Conservation (phyloP, 140 eudicot species). For the Erigeron philadelphicus region DNA sequence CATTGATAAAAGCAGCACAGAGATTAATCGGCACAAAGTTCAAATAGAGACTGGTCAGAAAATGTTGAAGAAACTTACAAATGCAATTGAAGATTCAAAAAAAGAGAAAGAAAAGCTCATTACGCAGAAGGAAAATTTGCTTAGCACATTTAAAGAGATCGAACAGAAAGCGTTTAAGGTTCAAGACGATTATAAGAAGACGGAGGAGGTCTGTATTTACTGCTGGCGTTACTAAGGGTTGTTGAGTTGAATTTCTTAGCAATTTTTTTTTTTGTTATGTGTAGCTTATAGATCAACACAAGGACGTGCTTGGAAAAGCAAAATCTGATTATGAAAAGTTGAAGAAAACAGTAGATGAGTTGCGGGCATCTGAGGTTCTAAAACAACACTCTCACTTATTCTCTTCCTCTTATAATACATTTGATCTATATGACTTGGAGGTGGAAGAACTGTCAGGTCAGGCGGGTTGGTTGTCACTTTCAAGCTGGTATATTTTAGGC, state of each 20-base stretch:
- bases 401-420: background rate
- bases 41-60: slow-evolving; percentile 83
- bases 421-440: background rate
- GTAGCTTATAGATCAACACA: slow-evolving; percentile 65
- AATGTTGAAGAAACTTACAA: slow-evolving; percentile 59
- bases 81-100: slow-evolving; percentile 73
- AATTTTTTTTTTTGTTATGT: background rate
- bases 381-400: background rate
- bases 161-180: slow-evolving; percentile 75
- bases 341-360: slow-evolving; percentile 70
- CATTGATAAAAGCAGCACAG: slow-evolving; percentile 73
- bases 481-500: too few relatives aligned
- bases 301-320: slow-evolving; percentile 64
- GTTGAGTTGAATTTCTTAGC: background rate
- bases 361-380: slow-evolving; percentile 80
- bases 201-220: slow-evolving; percentile 53
- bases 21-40: slow-evolving; percentile 83
- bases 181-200: slow-evolving; percentile 76
- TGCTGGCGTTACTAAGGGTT: background rate
- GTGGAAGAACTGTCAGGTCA: background rate
- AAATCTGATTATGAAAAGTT: slow-evolving; percentile 68
- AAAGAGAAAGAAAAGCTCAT: slow-evolving; percentile 64
- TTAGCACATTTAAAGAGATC: slow-evolving; percentile 59
- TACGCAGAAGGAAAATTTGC: slow-evolving; percentile 51
- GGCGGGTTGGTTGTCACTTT: too few relatives aligned